Percentiles rank a stretch among this genome's conserved stretches.
Evolutionary conservation across 108 stramenopile genomes (phyloP).

Genomic region (Fragilariopsis cylindrus): DNA sequence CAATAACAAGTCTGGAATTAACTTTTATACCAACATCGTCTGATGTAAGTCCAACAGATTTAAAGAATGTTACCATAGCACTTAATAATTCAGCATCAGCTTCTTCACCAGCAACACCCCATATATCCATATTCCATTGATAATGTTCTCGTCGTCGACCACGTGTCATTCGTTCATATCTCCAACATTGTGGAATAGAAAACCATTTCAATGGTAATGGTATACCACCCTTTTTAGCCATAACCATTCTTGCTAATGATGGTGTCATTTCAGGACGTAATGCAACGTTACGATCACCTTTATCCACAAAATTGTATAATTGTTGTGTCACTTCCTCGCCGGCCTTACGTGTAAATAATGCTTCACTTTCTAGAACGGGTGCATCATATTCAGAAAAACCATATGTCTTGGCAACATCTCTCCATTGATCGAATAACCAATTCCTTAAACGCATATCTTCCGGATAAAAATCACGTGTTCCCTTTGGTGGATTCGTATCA

Average conservation of each 20-base stretch:
- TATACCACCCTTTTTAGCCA: conserved; percentile 91
- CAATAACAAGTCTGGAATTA: conserved; percentile 89
- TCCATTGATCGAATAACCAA: conserved; percentile 96
- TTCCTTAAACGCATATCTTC: conserved; percentile 90
- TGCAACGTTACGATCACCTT: conserved; percentile 87
- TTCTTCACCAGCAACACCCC: conserved; percentile 87
- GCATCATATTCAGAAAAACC: conserved; percentile 98
- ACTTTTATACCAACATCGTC: conserved; percentile 98
- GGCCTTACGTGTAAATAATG: conserved; percentile 95
- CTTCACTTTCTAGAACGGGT: conserved; percentile 92
- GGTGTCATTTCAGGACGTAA: conserved; percentile 98
- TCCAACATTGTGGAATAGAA: conserved; percentile 95
- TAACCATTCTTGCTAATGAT: conserved; percentile 95
- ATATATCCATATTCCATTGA: conserved; percentile 98
- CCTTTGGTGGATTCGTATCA: conserved; percentile 95
- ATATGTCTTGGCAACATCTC: conserved; percentile 69
- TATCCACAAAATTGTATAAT: conserved; percentile 97
- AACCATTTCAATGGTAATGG: conserved; percentile 96
- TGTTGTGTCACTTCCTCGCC: conserved; percentile 99
- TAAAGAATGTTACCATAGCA: conserved; percentile 91
- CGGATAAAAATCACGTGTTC: conserved; percentile 98
- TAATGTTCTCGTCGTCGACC: conserved; percentile 97
- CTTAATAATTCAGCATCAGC: conserved; percentile 95
- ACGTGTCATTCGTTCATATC: conserved; percentile 98
- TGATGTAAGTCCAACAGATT: conserved; percentile 79